phyloP scores from a whole-genome alignment of 2,329 filamentous ascomycete genomes.

The Fusarium tupiense region DNA sequence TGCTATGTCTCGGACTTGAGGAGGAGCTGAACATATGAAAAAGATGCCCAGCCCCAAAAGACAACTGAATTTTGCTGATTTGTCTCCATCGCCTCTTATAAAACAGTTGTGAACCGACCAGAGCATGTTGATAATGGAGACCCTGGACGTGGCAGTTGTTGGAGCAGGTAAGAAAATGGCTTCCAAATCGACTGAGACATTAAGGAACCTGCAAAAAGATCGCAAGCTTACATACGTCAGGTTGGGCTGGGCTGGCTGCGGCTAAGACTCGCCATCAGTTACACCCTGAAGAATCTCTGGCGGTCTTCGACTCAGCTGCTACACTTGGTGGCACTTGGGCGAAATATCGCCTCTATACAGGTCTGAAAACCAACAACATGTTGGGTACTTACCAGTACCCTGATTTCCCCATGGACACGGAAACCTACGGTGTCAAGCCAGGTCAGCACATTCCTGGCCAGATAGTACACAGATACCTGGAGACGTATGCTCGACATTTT shows the following conservation, averaged over 20 bases:
- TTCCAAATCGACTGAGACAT: background rate
- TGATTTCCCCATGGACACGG: constrained; percentile 75
- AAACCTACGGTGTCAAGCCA: constrained; percentile 58
- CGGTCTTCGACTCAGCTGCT: constrained; percentile 65
- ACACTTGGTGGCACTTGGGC: constrained; percentile 77
- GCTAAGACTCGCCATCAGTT: constrained; percentile 70
- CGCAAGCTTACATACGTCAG: constrained; percentile 22
- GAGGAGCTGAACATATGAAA: background rate
- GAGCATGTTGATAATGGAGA: constrained; percentile 49
- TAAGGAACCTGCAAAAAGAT: background rate
- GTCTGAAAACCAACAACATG: constrained; percentile 79
- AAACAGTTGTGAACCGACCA: background rate
- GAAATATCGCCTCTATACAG: constrained; percentile 71
- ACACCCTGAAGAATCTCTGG: constrained; percentile 65
- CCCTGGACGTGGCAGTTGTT: constrained; percentile 58
- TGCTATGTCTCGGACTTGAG: background rate
- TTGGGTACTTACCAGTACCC: constrained; percentile 77
- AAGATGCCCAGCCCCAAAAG: background rate
- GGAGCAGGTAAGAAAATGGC: constrained; percentile 60
- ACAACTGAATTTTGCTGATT: background rate
- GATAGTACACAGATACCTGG: constrained; percentile 59
- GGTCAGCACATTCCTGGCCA: constrained; percentile 60
- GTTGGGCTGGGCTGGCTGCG: constrained; percentile 64
- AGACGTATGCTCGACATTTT: constrained; percentile 55
- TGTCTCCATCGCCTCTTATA: background rate